These are phyloP conservation scores for Polytrichum commune DNA, from an alignment of 225 moss, liverwort and hornwort genomes.

Conservation along the genomic window DNA sequence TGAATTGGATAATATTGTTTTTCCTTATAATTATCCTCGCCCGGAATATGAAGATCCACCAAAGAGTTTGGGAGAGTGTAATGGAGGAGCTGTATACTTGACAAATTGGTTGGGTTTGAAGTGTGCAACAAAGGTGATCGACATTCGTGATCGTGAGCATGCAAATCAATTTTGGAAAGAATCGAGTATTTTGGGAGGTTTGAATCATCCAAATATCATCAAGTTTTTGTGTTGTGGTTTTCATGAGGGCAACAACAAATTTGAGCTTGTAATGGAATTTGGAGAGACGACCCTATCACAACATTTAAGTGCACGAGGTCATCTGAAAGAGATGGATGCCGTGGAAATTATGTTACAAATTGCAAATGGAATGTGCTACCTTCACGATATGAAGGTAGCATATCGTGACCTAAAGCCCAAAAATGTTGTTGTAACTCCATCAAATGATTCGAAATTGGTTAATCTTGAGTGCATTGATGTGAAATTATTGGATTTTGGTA, in stretches of 20 bases:
- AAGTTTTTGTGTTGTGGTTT: neutral
- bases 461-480: neutral
- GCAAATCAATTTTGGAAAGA: neutral
- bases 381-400: conserved; percentile 7
- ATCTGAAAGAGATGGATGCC: neutral
- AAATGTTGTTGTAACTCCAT: neutral
- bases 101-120: neutral
- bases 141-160: neutral
- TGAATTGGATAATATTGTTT: neutral
- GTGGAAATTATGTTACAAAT: conserved; percentile 1
- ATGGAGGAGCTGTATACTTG: neutral
- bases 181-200: neutral
- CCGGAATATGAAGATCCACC: neutral
- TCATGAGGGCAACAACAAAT: neutral
- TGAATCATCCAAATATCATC: neutral
- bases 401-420: conserved; percentile 8
- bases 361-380: conserved; percentile 10
- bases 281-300: neutral
- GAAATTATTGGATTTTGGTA: conserved; percentile 4
- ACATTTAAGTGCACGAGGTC: neutral
- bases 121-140: neutral
- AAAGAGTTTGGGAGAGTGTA: fast-evolving
- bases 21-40: neutral
- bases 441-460: neutral
- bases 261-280: neutral